phyloP scores from a whole-genome alignment of 208 protist genomes.

The Novymonas esmeraldas region DNA sequence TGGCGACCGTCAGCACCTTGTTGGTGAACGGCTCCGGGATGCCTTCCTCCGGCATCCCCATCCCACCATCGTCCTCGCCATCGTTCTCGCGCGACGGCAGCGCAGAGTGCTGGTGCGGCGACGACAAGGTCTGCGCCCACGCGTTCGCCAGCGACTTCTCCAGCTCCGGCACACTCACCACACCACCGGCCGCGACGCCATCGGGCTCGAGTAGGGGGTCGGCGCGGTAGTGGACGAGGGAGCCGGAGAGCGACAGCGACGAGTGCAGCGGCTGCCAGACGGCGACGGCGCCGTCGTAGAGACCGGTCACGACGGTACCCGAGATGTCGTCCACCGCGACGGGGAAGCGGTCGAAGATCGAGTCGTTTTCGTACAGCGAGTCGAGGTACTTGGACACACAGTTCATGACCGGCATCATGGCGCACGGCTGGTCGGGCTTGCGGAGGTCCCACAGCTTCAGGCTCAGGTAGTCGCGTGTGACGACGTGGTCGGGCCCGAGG shows the following conservation, averaged over 20 bases:
- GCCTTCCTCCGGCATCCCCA: slow-evolving; percentile 20
- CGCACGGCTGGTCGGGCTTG: slow-evolving; percentile 53
- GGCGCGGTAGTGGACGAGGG: slow-evolving; percentile 68
- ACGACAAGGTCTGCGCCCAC: slow-evolving; percentile 34
- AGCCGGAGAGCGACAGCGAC: slow-evolving; percentile 22
- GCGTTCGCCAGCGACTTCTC: slow-evolving; percentile 43
- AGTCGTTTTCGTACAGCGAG: slow-evolving; percentile 77
- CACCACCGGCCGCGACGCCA: slow-evolving; percentile 19
- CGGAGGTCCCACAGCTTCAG: slow-evolving; percentile 90
- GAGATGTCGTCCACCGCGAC: slow-evolving; percentile 80
- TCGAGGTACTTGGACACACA: slow-evolving; percentile 78
- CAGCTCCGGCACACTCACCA: slow-evolving; percentile 53
- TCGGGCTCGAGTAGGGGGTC: slow-evolving; percentile 50
- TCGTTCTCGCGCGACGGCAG: background rate
- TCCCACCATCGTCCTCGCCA: slow-evolving; percentile 8
- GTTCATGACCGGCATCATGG: slow-evolving; percentile 71
- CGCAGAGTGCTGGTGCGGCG: background rate
- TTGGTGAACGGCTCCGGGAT: slow-evolving; percentile 80
- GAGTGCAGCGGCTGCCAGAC: slow-evolving; percentile 84
- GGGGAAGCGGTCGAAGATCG: slow-evolving; percentile 88
- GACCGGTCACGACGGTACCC: slow-evolving; percentile 76
- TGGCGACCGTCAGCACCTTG: slow-evolving; percentile 70
- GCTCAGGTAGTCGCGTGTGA: slow-evolving; percentile 87
- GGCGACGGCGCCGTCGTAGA: slow-evolving; percentile 84
- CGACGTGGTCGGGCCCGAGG: slow-evolving; percentile 73